A percentile compares a stretch with the other conserved stretches of the same genome.
These are phyloP conservation scores for Botryotinia globosa DNA, from an alignment of 2,329 filamentous ascomycete species.

Conservation along the genomic window DNA sequence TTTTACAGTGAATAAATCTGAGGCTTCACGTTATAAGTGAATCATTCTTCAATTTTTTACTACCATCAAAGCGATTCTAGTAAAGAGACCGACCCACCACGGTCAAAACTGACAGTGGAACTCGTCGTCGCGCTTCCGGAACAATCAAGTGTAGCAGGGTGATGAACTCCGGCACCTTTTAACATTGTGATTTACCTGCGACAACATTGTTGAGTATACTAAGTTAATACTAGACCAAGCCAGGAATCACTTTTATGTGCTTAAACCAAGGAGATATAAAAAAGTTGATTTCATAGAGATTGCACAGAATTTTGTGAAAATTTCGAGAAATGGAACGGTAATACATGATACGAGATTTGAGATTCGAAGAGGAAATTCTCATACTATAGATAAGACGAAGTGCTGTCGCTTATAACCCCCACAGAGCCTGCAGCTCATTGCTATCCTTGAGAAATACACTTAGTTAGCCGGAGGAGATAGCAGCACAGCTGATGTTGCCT, in stretches of 20 bases:
- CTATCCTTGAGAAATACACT: background rate
- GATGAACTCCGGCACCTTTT: background rate
- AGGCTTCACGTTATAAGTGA: background rate
- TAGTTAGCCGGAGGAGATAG: background rate
- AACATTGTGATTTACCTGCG: background rate
- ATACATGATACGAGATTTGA: background rate
- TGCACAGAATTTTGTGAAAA: background rate
- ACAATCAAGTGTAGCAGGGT: background rate
- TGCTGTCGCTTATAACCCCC: background rate
- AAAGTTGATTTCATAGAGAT: fast-evolving
- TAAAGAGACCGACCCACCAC: fast-evolving
- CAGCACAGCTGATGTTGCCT: background rate
- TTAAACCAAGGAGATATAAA: background rate
- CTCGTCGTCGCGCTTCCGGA: too few relatives aligned
- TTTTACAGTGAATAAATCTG: fast-evolving
- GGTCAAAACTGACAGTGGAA: background rate
- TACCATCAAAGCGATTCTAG: fast-evolving
- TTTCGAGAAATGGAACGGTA: background rate
- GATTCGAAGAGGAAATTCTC: fast-evolving
- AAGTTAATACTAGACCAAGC: fast-evolving
- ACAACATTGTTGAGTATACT: background rate
- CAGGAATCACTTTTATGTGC: background rate
- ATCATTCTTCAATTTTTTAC: fast-evolving
- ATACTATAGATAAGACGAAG: background rate
- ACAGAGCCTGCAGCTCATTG: background rate